Evolutionary conservation across 352 stramenopile species (phyloP).

Genomic region (Elongisporangium prolatum): DNA sequence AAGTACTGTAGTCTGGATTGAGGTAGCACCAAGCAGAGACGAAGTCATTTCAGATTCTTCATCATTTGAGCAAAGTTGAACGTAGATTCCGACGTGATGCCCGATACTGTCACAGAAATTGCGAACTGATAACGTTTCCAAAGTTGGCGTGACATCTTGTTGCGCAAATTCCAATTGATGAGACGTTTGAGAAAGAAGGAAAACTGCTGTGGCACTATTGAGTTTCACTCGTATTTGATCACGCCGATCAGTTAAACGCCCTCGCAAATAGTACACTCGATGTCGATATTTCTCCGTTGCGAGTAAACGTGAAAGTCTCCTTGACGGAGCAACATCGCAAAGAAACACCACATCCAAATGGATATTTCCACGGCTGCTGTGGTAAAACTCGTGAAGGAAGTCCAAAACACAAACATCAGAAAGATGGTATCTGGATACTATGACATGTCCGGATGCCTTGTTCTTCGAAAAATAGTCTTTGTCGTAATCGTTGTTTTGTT

Average conservation of each 20-base stretch:
- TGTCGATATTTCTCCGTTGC: constrained; percentile 39
- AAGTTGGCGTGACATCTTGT: constrained; percentile 48
- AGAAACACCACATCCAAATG: constrained; percentile 65
- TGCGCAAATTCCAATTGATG: constrained; percentile 17
- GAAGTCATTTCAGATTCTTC: constrained; percentile 46
- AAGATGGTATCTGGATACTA: constrained; percentile 49
- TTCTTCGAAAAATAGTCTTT: constrained; percentile 34
- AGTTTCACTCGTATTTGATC: constrained; percentile 52
- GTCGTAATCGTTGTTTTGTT: constrained; percentile 53
- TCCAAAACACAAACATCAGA: constrained; percentile 36
- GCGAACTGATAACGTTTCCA: constrained; percentile 53
- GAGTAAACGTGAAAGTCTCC: constrained; percentile 29
- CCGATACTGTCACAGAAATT: constrained; percentile 52
- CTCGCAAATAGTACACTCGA: constrained; percentile 44
- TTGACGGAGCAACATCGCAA: constrained; percentile 33
- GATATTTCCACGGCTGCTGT: constrained; percentile 50
- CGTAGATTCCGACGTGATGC: constrained; percentile 46
- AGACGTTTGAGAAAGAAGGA: constrained; percentile 51
- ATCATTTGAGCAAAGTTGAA: constrained; percentile 40
- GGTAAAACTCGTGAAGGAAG: constrained; percentile 75
- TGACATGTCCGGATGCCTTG: constrained; percentile 50
- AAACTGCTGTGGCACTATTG: constrained; percentile 42
- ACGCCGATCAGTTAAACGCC: constrained; percentile 33
- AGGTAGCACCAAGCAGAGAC: constrained; percentile 37
- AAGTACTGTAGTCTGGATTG: constrained; percentile 33